Evolutionary conservation across 768 basidiomycete genomes (phyloP), one percentile per base, ranked within the genome.

Genomic region (Coprinopsis cinerea): DNA sequence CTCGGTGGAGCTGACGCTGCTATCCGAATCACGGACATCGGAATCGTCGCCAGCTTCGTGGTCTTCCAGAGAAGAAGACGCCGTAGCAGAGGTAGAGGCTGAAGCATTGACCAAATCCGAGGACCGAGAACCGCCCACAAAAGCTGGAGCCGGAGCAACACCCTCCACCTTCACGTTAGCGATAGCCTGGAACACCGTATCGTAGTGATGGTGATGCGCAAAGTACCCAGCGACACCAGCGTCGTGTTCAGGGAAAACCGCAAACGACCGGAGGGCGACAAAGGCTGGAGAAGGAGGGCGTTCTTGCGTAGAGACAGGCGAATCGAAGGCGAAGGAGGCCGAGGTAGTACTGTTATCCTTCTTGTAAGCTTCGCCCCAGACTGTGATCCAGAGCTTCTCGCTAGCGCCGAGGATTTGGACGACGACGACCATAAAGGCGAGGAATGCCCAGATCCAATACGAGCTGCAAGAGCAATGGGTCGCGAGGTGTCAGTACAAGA

Each of bases 321-420:
- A n/a, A n/a, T n/a, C 62, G 57, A 70, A 69, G 1, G 62, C 51
- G 53, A 65, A 66, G 23, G 64, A 55, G 2, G 55, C 23, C 20
- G 47, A 44, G 7, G 24, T 1, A 23, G 11, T n/a, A n/a, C 18
- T 20, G 26, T 36, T 14, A 1, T 53, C 55, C 9, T 53, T 47
- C 15, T 63, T 52, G 54, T 85, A 84, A 1, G 81, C 83, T 52
- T 81, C 75, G 9, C 85, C 84, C 87, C 87, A 90, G 25, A 71
- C 79, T 72, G 78, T 88, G 58, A 92, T 83, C 88, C 88, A 92
- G 4, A 83, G 55, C 62, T 83, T 85, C 63, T 87, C 83, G 0
- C 67, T 60, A 1, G 85, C 68, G 6, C 76, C 73, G 22, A 85
- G 58, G 20, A 80, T 22, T 59, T 83, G 73, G n/a, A 69, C 67